These are phyloP conservation scores for Conticribra guillardii DNA, from an alignment of 108 stramenopile genomes.

Conservation along the genomic window DNA sequence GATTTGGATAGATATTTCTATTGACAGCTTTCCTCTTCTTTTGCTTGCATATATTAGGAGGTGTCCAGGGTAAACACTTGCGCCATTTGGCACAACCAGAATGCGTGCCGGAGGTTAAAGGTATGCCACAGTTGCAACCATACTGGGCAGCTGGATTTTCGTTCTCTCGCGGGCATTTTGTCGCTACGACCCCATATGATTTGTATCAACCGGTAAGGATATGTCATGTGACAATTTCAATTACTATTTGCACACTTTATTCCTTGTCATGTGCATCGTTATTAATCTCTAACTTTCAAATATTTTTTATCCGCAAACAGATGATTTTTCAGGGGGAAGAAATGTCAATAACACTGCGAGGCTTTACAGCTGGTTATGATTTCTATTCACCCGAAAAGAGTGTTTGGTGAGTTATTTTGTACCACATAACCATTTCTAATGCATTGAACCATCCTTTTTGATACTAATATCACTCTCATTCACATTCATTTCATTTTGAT, in stretches of 20 bases:
- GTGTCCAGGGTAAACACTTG: slow-evolving; percentile 46
- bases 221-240: neutral
- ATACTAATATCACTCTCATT: no score
- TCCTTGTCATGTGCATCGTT: no score
- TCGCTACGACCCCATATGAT: slow-evolving; percentile 59
- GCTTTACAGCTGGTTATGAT: slow-evolving; percentile 66
- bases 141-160: slow-evolving; percentile 89
- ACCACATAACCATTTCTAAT: neutral
- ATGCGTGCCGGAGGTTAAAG: slow-evolving; percentile 31
- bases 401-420: slow-evolving; percentile 39
- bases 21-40: no score
- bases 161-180: slow-evolving; percentile 63
- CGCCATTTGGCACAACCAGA: slow-evolving; percentile 66
- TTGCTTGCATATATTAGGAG: no score
- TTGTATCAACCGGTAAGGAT: slow-evolving; percentile 41
- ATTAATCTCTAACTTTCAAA: no score
- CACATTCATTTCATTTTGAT: no score
- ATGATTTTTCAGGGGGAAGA: slow-evolving; percentile 76
- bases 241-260: slow-evolving; percentile 31
- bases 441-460: no score
- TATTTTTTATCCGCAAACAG: neutral
- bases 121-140: slow-evolving; percentile 64
- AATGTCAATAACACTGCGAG: slow-evolving; percentile 59
- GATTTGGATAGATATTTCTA: no score
- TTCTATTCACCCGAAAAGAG: slow-evolving; percentile 59